Conservation (phyloP, 2,329 filamentous ascomycete species). For the Emergomyces orientalis region DNA sequence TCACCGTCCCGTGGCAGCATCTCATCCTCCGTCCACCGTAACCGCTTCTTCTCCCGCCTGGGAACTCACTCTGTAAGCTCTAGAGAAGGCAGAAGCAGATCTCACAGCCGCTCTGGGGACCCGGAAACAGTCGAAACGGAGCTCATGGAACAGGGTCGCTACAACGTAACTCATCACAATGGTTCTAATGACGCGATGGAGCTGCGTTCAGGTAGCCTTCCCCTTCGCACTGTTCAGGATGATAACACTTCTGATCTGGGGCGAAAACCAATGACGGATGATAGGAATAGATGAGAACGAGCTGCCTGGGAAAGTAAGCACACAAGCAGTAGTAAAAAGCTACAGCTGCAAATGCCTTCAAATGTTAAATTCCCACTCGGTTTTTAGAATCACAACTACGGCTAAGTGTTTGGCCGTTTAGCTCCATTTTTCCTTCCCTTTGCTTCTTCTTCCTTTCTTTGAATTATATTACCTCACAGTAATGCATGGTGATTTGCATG, state of each 20-base stretch:
- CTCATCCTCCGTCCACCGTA: conserved; percentile 41
- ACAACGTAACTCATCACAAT: conserved; percentile 22
- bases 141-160: conserved; percentile 41
- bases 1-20: conserved; percentile 20
- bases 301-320: not conserved
- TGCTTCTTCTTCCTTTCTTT: not conserved
- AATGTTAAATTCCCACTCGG: too few species aligned
- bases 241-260: conserved; percentile 4
- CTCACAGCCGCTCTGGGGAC: not conserved
- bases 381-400: too few species aligned
- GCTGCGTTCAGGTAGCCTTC: conserved; percentile 17
- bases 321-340: too few species aligned
- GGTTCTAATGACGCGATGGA: conserved; percentile 9
- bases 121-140: conserved; percentile 28
- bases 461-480: not conserved
- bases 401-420: too few species aligned
- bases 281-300: not conserved
- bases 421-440: too few species aligned
- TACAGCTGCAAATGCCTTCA: too few species aligned
- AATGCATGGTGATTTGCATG: not conserved
- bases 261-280: not conserved
- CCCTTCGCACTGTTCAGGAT: conserved; percentile 16
- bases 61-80: conserved; percentile 21
- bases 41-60: conserved; percentile 52
- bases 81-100: not conserved